These are phyloP conservation scores for Candida pseudoglaebosa DNA, from an alignment of 805 yeast species.

Conservation along the genomic window DNA sequence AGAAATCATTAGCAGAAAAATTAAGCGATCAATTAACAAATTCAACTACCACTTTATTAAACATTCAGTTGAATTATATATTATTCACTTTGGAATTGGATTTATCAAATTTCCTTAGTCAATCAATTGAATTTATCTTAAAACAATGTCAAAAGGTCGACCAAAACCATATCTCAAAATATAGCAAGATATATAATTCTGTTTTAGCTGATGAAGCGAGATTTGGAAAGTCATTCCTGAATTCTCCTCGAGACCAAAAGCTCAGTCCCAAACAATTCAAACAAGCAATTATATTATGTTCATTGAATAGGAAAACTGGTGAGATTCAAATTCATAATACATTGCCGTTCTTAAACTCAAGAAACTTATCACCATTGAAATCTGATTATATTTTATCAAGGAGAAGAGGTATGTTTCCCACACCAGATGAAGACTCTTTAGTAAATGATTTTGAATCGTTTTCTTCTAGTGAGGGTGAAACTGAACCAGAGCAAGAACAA, in stretches of 20 bases:
- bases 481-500: background rate
- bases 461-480: slow-evolving; percentile 3
- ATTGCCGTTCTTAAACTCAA: slow-evolving; percentile 22
- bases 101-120: slow-evolving; percentile 20
- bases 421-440: background rate
- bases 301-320: slow-evolving; percentile 35
- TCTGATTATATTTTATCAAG: slow-evolving; percentile 1
- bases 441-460: slow-evolving; percentile 10
- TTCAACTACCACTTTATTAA: slow-evolving; percentile 19
- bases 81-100: slow-evolving; percentile 33
- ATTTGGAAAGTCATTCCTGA: background rate
- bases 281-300: slow-evolving; percentile 25
- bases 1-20: slow-evolving; percentile 14
- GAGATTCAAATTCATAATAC: slow-evolving; percentile 30
- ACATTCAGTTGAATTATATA: slow-evolving; percentile 35
- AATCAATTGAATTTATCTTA: slow-evolving; percentile 11
- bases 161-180: slow-evolving; percentile 4
- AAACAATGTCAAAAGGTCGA: slow-evolving; percentile 6
- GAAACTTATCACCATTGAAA: slow-evolving; percentile 6
- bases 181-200: slow-evolving; percentile 6
- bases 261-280: background rate
- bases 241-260: background rate
- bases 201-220: slow-evolving; percentile 9
- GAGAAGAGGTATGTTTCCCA: background rate
- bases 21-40: slow-evolving; percentile 13